phyloP scores from a whole-genome alignment of 495 filamentous ascomycete genomes.

The Rostrohypoxylon terebratum region DNA sequence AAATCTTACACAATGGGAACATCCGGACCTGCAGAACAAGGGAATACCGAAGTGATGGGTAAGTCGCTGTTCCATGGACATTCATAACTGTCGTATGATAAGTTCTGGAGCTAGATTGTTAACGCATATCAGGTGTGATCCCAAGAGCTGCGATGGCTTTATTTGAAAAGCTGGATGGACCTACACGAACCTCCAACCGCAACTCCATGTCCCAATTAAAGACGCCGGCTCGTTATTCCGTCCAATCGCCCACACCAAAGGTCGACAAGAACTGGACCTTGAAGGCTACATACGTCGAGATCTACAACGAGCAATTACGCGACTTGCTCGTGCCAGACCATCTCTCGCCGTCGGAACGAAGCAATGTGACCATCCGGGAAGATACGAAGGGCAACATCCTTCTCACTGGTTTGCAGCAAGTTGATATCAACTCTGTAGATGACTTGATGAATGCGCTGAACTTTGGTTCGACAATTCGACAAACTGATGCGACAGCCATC shows the following conservation, averaged over 20 bases:
- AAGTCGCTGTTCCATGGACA: constrained; percentile 47
- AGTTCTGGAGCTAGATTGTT: constrained; percentile 1
- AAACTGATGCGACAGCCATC: constrained; percentile 98
- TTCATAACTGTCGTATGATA: neutral
- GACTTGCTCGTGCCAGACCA: constrained; percentile 89
- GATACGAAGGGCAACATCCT: constrained; percentile 96
- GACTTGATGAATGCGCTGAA: constrained; percentile 90
- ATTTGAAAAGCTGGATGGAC: constrained; percentile 85
- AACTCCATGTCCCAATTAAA: constrained; percentile 81
- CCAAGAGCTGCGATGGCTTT: constrained; percentile 88
- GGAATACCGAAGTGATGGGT: constrained; percentile 83
- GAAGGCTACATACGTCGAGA: constrained; percentile 98
- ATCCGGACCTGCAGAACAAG: constrained; percentile 85
- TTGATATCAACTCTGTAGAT: constrained; percentile 91
- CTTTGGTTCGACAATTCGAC: constrained; percentile 92
- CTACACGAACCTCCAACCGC: constrained; percentile 64
- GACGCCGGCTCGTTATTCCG: constrained; percentile 85
- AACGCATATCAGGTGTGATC: constrained; percentile 76
- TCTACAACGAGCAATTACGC: constrained; percentile 96
- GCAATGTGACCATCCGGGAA: constrained; percentile 85
- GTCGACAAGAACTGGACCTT: constrained; percentile 90
- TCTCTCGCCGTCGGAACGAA: constrained; percentile 74
- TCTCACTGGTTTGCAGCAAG: constrained; percentile 86
- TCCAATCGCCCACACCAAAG: constrained; percentile 63
- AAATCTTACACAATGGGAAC: constrained; percentile 99